phyloP scores from a whole-genome alignment of 23 red algal species.

The Pyropia yezoensis region DNA sequence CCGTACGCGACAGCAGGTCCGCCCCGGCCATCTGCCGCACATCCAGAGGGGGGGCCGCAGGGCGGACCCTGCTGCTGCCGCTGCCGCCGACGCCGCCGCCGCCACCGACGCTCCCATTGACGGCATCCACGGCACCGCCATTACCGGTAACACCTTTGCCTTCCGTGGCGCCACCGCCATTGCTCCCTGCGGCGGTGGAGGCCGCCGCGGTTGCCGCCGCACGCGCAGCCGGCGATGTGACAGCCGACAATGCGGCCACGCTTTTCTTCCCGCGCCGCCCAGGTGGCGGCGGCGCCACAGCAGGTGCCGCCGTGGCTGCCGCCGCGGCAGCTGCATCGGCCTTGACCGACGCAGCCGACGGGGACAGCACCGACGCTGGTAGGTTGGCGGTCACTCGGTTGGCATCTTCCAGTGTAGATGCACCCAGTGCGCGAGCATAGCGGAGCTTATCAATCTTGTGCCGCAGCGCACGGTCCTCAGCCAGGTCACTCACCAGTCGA shows the following conservation, averaged over 20 bases:
- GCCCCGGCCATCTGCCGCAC: constrained; percentile 62
- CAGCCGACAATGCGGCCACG: too few relatives aligned
- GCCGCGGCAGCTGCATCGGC: too few relatives aligned
- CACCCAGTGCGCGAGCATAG: constrained; percentile 34
- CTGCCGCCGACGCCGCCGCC: too few relatives aligned
- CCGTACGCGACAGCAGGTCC: constrained; percentile 60
- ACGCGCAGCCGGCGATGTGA: too few relatives aligned
- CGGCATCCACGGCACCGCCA: too few relatives aligned
- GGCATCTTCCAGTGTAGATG: constrained; percentile 22
- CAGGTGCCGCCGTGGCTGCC: too few relatives aligned
- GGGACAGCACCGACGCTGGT: neutral
- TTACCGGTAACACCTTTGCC: too few relatives aligned
- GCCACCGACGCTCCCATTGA: neutral
- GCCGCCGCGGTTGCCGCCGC: too few relatives aligned
- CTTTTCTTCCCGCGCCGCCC: too few relatives aligned
- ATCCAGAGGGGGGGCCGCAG: constrained; percentile 10
- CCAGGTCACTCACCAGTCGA: constrained; percentile 31
- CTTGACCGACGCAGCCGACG: neutral
- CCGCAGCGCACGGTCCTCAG: constrained; percentile 63
- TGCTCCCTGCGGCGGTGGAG: too few relatives aligned
- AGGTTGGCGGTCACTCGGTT: constrained; percentile 7
- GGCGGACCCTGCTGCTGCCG: neutral
- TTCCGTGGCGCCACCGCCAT: too few relatives aligned
- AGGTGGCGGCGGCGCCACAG: too few relatives aligned
- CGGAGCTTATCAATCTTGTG: constrained; percentile 39